Evolutionary conservation across 306 rosid species (phyloP), one percentile per base, ranked within the genome.

Genomic region (Begonia loranthoides): DNA sequence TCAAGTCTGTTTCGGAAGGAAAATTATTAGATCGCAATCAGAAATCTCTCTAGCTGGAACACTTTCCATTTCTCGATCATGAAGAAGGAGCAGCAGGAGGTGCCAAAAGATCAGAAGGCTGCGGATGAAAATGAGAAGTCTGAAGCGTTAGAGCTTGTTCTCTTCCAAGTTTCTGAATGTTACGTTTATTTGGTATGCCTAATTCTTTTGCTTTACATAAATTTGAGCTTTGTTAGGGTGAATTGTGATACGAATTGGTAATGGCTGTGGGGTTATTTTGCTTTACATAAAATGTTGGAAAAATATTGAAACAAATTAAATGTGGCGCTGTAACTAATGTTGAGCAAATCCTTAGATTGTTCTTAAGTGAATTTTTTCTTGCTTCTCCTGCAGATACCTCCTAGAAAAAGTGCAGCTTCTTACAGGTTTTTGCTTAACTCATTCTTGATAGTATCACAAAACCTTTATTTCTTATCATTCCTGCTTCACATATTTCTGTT

Each of bases 341-440:
- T 28, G 34, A 28, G 34, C 34, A 28, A 13, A 10, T 56, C 60
- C 8, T 56, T 49, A 13, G 33, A 1, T 44, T 9, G 15, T 15
- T 33, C 6, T n/a, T 48, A n/a, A n/a, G n/a, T n/a, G n/a, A n/a
- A 9, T 2, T 13, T 41, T n/a, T 48, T 17, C 5, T 66, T 45
- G 45, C 64, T 11, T 51, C 64, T 69, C 62, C 19, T 76, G 83
- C 88, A 90, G 99, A 86, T 90, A 70, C 99, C 94, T 13, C 99
- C 99, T 7, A 80, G 99, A 75, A 82, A 63, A 80, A 86, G 70
- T 69, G 94, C 94, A 58, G 94, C 99, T 70, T 86, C 99, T 45
- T 90, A 82, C 79, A 90, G 95, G 99, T 90, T 74, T 79, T 62
- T 60, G 46, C 46, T 43, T 13, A 43, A 59, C 52, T 64, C 49